phyloP scores from a whole-genome alignment of 2,329 filamentous ascomycete species.

The Fonsecaea monophora region DNA sequence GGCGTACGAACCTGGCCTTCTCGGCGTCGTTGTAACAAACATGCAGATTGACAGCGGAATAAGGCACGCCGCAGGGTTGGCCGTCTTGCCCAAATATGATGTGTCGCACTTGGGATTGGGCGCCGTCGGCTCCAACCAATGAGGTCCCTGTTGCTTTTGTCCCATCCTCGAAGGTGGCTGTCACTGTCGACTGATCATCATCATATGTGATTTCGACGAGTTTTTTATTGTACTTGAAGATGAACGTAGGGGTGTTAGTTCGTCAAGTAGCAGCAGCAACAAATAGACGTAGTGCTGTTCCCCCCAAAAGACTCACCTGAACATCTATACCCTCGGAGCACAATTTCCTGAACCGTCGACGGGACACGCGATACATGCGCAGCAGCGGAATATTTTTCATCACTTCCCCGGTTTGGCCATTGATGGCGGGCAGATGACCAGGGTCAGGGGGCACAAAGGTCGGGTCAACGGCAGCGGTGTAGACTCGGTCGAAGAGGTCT shows the following conservation, averaged over 20 bases:
- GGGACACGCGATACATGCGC: slow-evolving; percentile 27
- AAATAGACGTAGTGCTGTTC: too few species aligned
- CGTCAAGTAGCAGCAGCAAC: too few species aligned
- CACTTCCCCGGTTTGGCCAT: slow-evolving; percentile 32
- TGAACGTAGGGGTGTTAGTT: not conserved
- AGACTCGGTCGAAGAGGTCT: slow-evolving; percentile 42
- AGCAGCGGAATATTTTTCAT: slow-evolving; percentile 27
- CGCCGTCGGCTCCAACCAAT: slow-evolving; percentile 42
- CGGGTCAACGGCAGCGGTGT: slow-evolving; percentile 43
- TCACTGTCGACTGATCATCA: slow-evolving; percentile 25
- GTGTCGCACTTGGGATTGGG: slow-evolving; percentile 39
- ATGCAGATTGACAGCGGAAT: slow-evolving; percentile 39
- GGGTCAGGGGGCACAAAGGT: slow-evolving; percentile 37
- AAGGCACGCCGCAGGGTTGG: slow-evolving; percentile 32
- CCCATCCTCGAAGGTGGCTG: slow-evolving; percentile 36
- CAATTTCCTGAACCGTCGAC: slow-evolving; percentile 26
- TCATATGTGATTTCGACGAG: slow-evolving; percentile 36
- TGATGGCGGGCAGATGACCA: slow-evolving; percentile 32
- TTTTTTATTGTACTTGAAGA: slow-evolving; percentile 36
- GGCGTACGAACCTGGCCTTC: slow-evolving; percentile 38
- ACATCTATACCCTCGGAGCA: slow-evolving; percentile 29
- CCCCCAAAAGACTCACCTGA: slow-evolving; percentile 13
- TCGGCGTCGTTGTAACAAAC: slow-evolving; percentile 40
- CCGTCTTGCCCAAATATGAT: slow-evolving; percentile 34
- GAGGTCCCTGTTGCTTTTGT: slow-evolving; percentile 34